Base-by-base conservation (phyloP, 176 grass and related monocot species). In the Typha latifolia region DNA sequence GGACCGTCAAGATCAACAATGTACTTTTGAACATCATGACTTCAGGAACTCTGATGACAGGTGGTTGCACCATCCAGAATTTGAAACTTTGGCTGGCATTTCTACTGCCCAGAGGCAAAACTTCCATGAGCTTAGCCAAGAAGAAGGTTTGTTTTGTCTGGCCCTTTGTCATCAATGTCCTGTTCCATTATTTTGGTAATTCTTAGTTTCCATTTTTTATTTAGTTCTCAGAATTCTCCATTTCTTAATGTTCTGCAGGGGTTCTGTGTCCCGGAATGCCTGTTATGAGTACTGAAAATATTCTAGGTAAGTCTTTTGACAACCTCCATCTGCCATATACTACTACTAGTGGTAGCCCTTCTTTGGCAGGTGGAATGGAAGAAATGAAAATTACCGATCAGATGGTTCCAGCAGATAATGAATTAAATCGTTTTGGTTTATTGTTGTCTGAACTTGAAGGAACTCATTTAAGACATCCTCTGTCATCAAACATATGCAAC, bases 371-470 rank as follows among this genome's bases (percentile, higher is more conserved):
- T 4, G 68, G 49, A 74, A 24, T 75, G 52, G 83, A 64, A 13
- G 86, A 90, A 67, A 64, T 70, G 66, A 87, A 76, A 69, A 74
- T 81, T 62, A 64, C 67, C 12, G 74, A 72, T 47, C 81, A 72
- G 70, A 72, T 79, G 68, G 53, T 66, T 65, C 66, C 63, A 14
- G 77, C 78, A 63, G 86, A 87, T 73, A 82, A 77, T 73, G 90
- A 94, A 63, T 61, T 87, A 43, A 99, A 84, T 51, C 86, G 86
- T 85, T 86, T 99, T 69, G 89, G 89, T 31, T 86, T 99, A 49
- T 81, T 90, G 63, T 99, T 89, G 95, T 99, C 95, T 76, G 95
- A 99, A 64, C 84, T 99, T 48, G 86, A 99, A 85, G 86, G 81
- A 59, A 83, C 81, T 66, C 86, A 94, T 72, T 77, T 76, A 14